Conservation (phyloP, 352 stramenopile genomes). For the Globisporangium camurandrum region DNA sequence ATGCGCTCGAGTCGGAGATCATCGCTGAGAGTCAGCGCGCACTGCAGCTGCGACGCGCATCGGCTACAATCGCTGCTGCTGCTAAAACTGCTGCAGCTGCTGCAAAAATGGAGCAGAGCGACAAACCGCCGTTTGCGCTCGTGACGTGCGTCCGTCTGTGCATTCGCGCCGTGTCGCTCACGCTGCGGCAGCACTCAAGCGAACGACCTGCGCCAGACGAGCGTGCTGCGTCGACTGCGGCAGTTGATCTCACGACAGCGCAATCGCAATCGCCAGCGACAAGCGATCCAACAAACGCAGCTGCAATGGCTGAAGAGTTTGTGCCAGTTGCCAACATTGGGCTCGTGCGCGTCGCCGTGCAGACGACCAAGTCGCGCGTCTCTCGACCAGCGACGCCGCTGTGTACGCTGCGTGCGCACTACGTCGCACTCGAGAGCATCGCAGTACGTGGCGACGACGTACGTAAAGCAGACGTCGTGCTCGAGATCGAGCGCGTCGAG, state of each 20-base stretch:
- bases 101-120: slow-evolving; percentile 1
- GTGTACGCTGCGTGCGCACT: slow-evolving; percentile 40
- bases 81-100: slow-evolving; percentile 8
- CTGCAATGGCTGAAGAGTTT: slow-evolving; percentile 31
- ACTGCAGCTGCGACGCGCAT: slow-evolving; percentile 29
- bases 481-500: slow-evolving; percentile 67
- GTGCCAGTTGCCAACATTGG: slow-evolving; percentile 80
- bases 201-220: too few species aligned
- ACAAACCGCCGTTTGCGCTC: slow-evolving; percentile 15
- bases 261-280: background rate
- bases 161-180: slow-evolving; percentile 49
- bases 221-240: too few species aligned
- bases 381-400: slow-evolving; percentile 57
- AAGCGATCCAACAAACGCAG: slow-evolving; percentile 12
- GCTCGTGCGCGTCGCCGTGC: slow-evolving; percentile 53
- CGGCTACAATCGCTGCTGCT: slow-evolving; percentile 8
- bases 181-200: slow-evolving; percentile 48
- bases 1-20: slow-evolving; percentile 60
- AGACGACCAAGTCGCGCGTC: slow-evolving; percentile 32
- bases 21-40: slow-evolving; percentile 57
- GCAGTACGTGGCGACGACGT: slow-evolving; percentile 19
- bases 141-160: slow-evolving; percentile 48
- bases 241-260: too few species aligned
- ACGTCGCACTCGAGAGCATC: slow-evolving; percentile 42
- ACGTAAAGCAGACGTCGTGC: slow-evolving; percentile 37